Conservation (phyloP, 352 stramenopile species). For the Pythium scleroteichum region DNA sequence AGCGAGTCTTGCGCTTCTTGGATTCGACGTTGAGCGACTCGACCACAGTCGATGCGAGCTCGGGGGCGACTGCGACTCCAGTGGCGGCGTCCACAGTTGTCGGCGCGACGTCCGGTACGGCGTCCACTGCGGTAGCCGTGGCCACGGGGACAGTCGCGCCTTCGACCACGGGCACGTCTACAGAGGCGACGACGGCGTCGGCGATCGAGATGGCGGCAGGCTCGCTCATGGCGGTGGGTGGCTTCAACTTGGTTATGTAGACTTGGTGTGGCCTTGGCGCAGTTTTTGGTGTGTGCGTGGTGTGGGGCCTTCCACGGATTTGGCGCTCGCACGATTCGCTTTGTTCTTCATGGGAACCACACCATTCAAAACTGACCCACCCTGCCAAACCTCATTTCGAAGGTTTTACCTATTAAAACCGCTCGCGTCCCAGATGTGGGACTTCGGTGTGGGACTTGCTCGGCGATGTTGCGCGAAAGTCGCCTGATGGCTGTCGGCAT, state of each 20-base stretch:
- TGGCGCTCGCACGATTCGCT: too few relatives aligned
- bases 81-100: constrained; percentile 11
- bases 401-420: constrained; percentile 20
- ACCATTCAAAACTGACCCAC: constrained; percentile 24
- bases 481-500: constrained; percentile 27
- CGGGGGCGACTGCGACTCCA: constrained; percentile 4
- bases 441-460: background rate
- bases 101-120: constrained; percentile 24
- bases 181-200: constrained; percentile 21
- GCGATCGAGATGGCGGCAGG: background rate
- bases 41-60: constrained; percentile 6
- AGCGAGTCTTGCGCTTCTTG: constrained; percentile 26
- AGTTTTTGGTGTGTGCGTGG: constrained; percentile 29
- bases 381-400: constrained; percentile 2
- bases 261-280: constrained; percentile 31
- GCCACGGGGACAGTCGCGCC: constrained; percentile 3
- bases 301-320: constrained; percentile 11
- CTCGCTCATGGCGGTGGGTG: constrained; percentile 17
- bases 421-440: constrained; percentile 7
- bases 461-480: constrained; percentile 28
- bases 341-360: constrained; percentile 23
- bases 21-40: constrained; percentile 11
- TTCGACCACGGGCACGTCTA: background rate
- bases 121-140: background rate
- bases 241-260: constrained; percentile 35